Percentiles rank a stretch among this genome's conserved stretches.
Conservation (phyloP, 495 filamentous ascomycete genomes). For the Talaromyces wortmannii region DNA sequence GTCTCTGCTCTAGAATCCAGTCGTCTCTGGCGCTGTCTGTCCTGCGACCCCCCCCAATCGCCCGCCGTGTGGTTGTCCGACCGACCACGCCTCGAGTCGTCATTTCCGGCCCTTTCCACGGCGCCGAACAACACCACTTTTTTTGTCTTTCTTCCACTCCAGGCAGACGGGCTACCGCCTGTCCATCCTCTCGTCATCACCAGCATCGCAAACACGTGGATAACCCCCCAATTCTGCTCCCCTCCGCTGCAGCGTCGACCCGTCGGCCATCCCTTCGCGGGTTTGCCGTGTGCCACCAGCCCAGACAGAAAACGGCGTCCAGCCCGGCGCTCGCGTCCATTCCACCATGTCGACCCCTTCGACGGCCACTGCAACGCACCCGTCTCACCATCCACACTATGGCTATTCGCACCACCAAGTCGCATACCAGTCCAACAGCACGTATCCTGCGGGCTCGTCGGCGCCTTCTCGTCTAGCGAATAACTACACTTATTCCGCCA, state of each 20-base stretch:
- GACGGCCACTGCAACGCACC: conserved; percentile 69
- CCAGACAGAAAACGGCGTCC: conserved; percentile 6
- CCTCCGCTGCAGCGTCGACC: background rate
- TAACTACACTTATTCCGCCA: conserved; percentile 40
- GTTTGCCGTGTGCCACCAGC: background rate
- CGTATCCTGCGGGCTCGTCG: conserved; percentile 45
- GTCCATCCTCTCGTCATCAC: background rate
- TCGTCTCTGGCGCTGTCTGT: conserved; percentile 6
- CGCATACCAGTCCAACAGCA: conserved; percentile 44
- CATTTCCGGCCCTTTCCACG: conserved; percentile 2
- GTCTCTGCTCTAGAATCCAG: conserved; percentile 1
- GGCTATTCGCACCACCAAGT: conserved; percentile 59
- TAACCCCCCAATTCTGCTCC: no score
- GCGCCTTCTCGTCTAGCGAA: conserved; percentile 44
- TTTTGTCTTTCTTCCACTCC: background rate
- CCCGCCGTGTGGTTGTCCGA: conserved; percentile 4
- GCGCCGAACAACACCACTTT: background rate
- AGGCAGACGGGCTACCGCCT: conserved; percentile 3
- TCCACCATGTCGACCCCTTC: conserved; percentile 77
- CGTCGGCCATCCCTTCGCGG: background rate
- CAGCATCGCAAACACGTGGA: no score
- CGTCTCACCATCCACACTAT: conserved; percentile 64
- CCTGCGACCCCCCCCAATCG: conserved; percentile 4
- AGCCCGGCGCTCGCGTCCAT: background rate
- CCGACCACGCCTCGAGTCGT: conserved; percentile 10